Percentiles rank a stretch among this genome's conserved stretches.
Evolutionary conservation across 73 alveolate species (phyloP).

Genomic region (Tetrahymena elliotti): DNA sequence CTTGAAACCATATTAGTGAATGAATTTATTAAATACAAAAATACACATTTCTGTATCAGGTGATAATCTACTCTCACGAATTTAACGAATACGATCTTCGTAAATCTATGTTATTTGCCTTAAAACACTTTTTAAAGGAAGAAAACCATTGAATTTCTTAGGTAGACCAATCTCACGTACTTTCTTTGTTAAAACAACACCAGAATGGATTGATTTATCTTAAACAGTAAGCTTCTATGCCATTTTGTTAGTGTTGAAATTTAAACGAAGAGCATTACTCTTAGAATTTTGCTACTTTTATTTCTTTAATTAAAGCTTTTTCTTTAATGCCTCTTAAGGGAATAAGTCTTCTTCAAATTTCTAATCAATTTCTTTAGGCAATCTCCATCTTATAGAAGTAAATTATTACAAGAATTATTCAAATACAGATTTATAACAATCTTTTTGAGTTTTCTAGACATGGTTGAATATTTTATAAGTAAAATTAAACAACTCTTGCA

Average conservation of each 20-base stretch:
- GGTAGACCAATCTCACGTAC: neutral
- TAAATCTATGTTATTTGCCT: neutral
- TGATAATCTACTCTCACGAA: neutral
- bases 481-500: neutral
- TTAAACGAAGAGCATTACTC: neutral
- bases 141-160: neutral
- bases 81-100: neutral
- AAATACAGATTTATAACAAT: neutral
- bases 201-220: neutral
- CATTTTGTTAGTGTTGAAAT: neutral
- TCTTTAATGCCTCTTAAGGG: neutral
- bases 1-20: neutral
- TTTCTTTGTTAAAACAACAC: neutral
- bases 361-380: neutral
- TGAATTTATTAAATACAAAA: neutral
- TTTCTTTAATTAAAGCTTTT: neutral
- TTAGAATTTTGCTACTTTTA: neutral
- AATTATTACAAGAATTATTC: neutral
- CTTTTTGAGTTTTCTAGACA: neutral
- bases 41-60: neutral
- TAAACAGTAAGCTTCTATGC: neutral
- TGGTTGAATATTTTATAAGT: neutral
- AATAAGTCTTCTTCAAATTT: neutral
- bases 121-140: neutral
- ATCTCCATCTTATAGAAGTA: neutral